Evolutionary conservation across 2,329 filamentous ascomycete species (phyloP), one percentile per base, ranked within the genome.

Genomic region (Exophiala xenobiotica): DNA sequence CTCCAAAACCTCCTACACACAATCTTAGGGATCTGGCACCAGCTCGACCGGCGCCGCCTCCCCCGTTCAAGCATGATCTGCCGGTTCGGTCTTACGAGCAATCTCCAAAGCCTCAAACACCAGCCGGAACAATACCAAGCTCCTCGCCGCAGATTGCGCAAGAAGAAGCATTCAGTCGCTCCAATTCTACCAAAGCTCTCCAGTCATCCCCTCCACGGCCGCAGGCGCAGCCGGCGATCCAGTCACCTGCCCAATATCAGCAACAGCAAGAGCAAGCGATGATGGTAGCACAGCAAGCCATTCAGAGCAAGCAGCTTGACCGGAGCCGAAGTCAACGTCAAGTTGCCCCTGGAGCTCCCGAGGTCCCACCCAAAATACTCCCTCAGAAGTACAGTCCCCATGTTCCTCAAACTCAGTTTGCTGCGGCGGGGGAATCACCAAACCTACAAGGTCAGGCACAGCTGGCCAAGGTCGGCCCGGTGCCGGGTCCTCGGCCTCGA

Each of bases 201-300:
- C 6, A 6, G 7, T 38, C 41, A 19, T 49, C 58, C 18, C 48
- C 59, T 26, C 57, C 59, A 8, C 45, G 51, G 6, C 27, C 53
- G 1, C 48, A n/a, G n/a, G n/a, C 54, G 33, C 41, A 39, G 29
- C 38, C 46, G 3, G 65, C n/a, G n/a, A n/a, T 73, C 40, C 65
- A 67, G 20, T 70, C 68, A 35, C 70, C 74, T 3, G 65, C 62
- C n/a, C 72, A 73, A 49, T 75, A 75, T 54, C 73, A 75, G 54
- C 72, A 93, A 63, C 89, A 96, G 66, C 90, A 95, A 66, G 87
- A 95, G 64, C 87, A 91, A 64, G 87, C 88, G 29, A 83, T 92
- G 78, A 82, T 83, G 6, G 83, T 87, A 59, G 86, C 88, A 2
- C 88, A 95, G 65, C 86, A 90, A 60, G 83, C 86, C 56, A 86